These are phyloP conservation scores for Cordyceps farinosa DNA, from an alignment of 2,329 filamentous ascomycete species.

Conservation along the genomic window DNA sequence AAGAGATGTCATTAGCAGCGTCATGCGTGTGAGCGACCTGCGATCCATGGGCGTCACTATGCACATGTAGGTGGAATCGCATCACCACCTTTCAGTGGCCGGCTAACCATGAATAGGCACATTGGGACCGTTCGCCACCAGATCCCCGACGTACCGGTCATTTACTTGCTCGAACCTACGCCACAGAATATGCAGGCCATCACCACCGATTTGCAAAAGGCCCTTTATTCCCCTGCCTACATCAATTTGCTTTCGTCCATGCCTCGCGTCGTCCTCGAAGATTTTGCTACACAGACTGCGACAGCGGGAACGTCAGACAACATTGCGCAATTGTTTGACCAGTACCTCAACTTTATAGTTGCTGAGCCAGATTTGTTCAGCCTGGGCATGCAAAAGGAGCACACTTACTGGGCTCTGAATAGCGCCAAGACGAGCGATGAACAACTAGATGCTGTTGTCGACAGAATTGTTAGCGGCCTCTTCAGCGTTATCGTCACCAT, in stretches of 20 bases:
- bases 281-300: slow-evolving; percentile 87
- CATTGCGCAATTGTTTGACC: slow-evolving; percentile 90
- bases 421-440: slow-evolving; percentile 88
- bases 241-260: slow-evolving; percentile 97
- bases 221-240: slow-evolving; percentile 88
- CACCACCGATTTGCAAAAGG: slow-evolving; percentile 78
- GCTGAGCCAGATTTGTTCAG: slow-evolving; percentile 95
- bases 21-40: slow-evolving; percentile 89
- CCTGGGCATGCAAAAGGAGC: slow-evolving; percentile 82
- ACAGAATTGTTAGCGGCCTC: slow-evolving; percentile 90
- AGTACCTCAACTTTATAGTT: slow-evolving; percentile 96
- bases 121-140: slow-evolving; percentile 77
- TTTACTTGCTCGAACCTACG: slow-evolving; percentile 93
- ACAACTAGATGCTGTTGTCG: slow-evolving; percentile 80
- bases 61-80: slow-evolving; percentile 64
- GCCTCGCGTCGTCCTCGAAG: slow-evolving; percentile 83
- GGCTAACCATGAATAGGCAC: slow-evolving; percentile 51
- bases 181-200: slow-evolving; percentile 76
- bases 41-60: slow-evolving; percentile 93
- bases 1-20: slow-evolving; percentile 93
- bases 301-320: slow-evolving; percentile 80
- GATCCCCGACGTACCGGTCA: slow-evolving; percentile 92
- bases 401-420: slow-evolving; percentile 95
- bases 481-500: slow-evolving; percentile 99
- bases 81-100: neutral